Evolutionary conservation across 202 grass and related monocot species (phyloP), one percentile per base, ranked within the genome.

Genomic region (Bolboschoenoplectus hybrid): DNA sequence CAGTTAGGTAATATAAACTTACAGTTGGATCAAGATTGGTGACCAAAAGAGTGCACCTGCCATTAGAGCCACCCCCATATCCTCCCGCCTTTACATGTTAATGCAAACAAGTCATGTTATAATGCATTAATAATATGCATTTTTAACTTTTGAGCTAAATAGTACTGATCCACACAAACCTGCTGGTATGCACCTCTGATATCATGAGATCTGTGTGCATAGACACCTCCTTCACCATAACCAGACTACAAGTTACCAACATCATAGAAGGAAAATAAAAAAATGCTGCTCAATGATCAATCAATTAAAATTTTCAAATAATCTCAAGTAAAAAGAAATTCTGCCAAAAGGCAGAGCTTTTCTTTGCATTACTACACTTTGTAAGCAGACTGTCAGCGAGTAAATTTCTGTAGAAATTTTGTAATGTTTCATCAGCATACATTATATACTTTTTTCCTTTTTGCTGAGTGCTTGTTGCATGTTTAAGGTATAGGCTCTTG

Each of bases 1-100:
- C 67, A 72, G 35, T 73, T 44, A 67, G 49, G 65, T 71, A 71
- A 84, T 56, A 55, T 47, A 84, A 53, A 75, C 87, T 91, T 95
- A 92, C 93, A 74, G 89, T 85, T 78, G 85, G 81, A 85, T 95
- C 88, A 84, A 95, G 86, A 82, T 95, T 95, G 90, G 91, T 92
- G 56, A 89, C 85, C 86, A 95, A 85, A 45, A 95, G 87, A 84
- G 91, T 95, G 68, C 91, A 91, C 47, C 91, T 92, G 82, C 90
- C 92, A 84, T 94, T 89, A 82, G 88, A 90, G 82, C 81, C 92
- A 84, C 88, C 92, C 38, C 93, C 91, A 95, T 89, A 95, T 89
- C 91, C 91, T 49, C 87, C 91, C 51, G 87, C 67, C 87, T 90
- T 82, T 80, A 57, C 52, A 81, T 67, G 53, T 45, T 20, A 52